phyloP scores from a whole-genome alignment of 164 flowering plant species.

The Piper betle region DNA sequence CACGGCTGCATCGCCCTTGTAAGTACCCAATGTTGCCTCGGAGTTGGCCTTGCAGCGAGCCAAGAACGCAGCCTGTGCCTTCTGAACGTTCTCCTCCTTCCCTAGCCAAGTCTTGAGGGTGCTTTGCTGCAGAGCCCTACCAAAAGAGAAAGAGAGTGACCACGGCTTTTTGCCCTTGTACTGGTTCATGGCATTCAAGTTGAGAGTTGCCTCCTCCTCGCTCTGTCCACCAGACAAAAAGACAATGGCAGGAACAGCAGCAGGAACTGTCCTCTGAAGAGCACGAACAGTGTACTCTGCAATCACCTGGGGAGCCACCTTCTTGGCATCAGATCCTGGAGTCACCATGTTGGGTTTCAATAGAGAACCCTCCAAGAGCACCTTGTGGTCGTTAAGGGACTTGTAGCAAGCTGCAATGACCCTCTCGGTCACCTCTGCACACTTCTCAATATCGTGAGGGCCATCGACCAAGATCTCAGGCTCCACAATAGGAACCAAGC shows the following conservation, averaged over 20 bases:
- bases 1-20: conserved; percentile 23
- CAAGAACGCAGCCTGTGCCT: conserved; percentile 28
- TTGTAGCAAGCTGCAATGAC: conserved; percentile 47
- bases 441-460: conserved; percentile 28
- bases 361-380: conserved; percentile 33
- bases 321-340: conserved; percentile 29
- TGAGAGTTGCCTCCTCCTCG: conserved; percentile 31
- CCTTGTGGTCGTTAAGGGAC: conserved; percentile 36
- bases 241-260: conserved; percentile 35
- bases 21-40: conserved; percentile 38
- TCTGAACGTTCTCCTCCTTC: conserved; percentile 29
- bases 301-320: conserved; percentile 28
- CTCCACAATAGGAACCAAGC: conserved; percentile 1
- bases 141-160: conserved; percentile 31
- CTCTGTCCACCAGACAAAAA: conserved; percentile 5
- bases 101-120: conserved; percentile 40
- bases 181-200: conserved; percentile 41
- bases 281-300: conserved; percentile 37
- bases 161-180: conserved; percentile 36
- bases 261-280: conserved; percentile 27
- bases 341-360: conserved; percentile 39
- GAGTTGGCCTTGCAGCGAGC: conserved; percentile 38
- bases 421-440: conserved; percentile 35
- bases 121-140: conserved; percentile 38
- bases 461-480: conserved; percentile 45